Conservation (phyloP, 1,284 basidiomycete species). For the Veloboletus limbatus region DNA sequence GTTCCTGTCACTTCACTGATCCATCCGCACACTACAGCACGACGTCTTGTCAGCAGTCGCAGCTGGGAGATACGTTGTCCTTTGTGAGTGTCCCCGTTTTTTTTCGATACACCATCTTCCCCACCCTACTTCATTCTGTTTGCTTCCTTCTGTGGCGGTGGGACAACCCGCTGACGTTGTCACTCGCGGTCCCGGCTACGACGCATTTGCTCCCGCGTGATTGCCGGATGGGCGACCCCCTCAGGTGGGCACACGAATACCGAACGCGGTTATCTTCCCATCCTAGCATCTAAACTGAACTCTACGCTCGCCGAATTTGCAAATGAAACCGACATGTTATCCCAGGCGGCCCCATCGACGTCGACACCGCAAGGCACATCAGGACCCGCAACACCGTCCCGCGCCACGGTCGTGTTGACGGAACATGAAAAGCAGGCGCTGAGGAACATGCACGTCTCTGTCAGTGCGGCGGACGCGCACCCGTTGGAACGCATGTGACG, state of each 20-base stretch:
- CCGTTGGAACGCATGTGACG: conserved; percentile 54
- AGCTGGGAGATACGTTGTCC: conserved; percentile 69
- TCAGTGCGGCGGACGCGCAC: conserved; percentile 60
- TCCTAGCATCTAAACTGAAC: conserved; percentile 61
- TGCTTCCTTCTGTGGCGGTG: conserved; percentile 14
- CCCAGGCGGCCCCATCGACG: conserved; percentile 10
- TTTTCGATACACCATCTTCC: too few species aligned
- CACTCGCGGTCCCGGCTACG: conserved; percentile 17
- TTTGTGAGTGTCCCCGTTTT: conserved; percentile 52
- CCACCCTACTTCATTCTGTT: too few species aligned
- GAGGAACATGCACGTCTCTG: conserved; percentile 45
- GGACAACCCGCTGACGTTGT: conserved; percentile 9
- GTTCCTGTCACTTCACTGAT: too few species aligned
- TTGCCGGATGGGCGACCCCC: conserved; percentile 8
- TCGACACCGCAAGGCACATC: conserved; percentile 25
- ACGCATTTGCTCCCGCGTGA: conserved; percentile 3
- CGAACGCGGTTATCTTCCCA: conserved; percentile 81
- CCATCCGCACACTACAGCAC: too few species aligned
- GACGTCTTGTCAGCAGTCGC: conserved; percentile 79
- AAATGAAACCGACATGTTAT: conserved; percentile 42
- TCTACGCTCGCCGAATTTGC: conserved; percentile 31
- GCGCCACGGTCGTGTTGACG: too few species aligned
- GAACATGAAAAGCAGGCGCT: conserved; percentile 35
- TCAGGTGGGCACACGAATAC: conserved; percentile 83
- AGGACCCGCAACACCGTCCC: too few species aligned